phyloP scores from a whole-genome alignment of 345 rosid species.

The Ceriops tagal region DNA sequence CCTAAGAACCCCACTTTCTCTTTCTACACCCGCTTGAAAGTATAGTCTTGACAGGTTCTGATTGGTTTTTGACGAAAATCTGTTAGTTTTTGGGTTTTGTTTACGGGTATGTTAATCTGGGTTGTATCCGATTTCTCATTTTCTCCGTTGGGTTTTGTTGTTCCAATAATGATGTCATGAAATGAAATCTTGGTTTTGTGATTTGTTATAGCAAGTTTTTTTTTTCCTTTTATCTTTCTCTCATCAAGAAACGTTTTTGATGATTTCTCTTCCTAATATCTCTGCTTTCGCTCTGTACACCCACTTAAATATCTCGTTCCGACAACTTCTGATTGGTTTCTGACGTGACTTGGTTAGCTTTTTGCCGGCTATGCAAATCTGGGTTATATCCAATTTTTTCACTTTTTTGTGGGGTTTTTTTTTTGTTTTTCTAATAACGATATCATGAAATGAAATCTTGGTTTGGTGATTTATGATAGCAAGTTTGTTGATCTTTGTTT shows the following conservation, averaged over 20 bases:
- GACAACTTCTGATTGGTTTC: slow-evolving; percentile 11
- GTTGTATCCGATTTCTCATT: slow-evolving; percentile 20
- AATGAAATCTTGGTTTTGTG: background rate
- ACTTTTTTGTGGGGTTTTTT: slow-evolving; percentile 13
- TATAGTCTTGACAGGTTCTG: slow-evolving; percentile 10
- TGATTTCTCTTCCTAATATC: slow-evolving; percentile 19
- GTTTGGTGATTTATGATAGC: background rate
- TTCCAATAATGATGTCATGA: background rate
- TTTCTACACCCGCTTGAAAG: slow-evolving; percentile 1
- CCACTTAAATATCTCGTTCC: background rate
- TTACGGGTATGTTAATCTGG: slow-evolving; percentile 25
- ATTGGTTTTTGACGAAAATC: slow-evolving; percentile 10
- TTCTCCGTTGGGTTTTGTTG: slow-evolving; percentile 10
- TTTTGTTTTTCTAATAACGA: background rate
- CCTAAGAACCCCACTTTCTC: background rate
- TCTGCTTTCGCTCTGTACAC: slow-evolving; percentile 8
- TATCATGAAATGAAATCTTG: background rate
- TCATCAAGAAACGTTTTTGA: slow-evolving; percentile 45
- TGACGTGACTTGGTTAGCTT: slow-evolving; percentile 9
- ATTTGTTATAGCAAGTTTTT: background rate
- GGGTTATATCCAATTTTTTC: slow-evolving; percentile 19
- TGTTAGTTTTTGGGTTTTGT: background rate
- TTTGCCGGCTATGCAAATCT: slow-evolving; percentile 23
- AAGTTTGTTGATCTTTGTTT: background rate
- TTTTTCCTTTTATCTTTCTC: slow-evolving; percentile 17